phyloP scores from a whole-genome alignment of 371 early-diverging fungal species.

The Haplosporangium sp. region DNA sequence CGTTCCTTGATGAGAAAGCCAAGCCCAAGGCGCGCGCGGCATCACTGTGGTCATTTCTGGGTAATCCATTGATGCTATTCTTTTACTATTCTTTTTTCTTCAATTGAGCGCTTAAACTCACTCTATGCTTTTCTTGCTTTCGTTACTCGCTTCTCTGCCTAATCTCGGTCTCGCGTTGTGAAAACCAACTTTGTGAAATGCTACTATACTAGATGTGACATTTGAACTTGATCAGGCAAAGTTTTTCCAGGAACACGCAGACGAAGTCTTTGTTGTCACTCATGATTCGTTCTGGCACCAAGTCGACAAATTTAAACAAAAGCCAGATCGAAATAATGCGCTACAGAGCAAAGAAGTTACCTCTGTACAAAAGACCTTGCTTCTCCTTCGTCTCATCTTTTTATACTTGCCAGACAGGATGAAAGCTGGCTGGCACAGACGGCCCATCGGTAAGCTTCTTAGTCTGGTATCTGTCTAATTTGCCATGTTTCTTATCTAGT shows the following conservation, averaged over 20 bases:
- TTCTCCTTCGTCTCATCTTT: conserved; percentile 76
- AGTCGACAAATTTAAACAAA: conserved; percentile 81
- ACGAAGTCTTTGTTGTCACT: conserved; percentile 76
- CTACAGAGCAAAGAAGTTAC: conserved; percentile 72
- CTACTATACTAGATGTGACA: conserved; percentile 66
- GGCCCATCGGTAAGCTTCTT: conserved; percentile 64
- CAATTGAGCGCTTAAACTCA: too few relatives aligned
- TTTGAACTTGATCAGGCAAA: conserved; percentile 80
- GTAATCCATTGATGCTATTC: conserved; percentile 48
- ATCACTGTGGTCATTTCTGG: conserved; percentile 78
- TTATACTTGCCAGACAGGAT: conserved; percentile 76
- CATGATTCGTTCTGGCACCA: conserved; percentile 77
- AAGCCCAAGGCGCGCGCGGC: conserved; percentile 79
- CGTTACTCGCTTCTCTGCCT: too few relatives aligned
- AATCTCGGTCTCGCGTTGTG: too few relatives aligned
- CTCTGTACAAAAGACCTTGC: conserved; percentile 71
- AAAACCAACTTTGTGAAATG: too few relatives aligned
- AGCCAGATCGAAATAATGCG: conserved; percentile 34
- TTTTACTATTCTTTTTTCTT: background rate
- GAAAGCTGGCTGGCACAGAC: conserved; percentile 79
- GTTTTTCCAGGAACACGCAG: conserved; percentile 85
- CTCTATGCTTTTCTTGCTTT: too few relatives aligned
- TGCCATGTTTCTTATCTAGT: background rate
- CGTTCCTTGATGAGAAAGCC: conserved; percentile 83
- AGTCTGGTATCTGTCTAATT: background rate